Percentiles rank a stretch among this genome's conserved stretches.
Evolutionary conservation across 2,329 filamentous ascomycete genomes (phyloP).

Genomic region (Apiospora kogelbergensis): DNA sequence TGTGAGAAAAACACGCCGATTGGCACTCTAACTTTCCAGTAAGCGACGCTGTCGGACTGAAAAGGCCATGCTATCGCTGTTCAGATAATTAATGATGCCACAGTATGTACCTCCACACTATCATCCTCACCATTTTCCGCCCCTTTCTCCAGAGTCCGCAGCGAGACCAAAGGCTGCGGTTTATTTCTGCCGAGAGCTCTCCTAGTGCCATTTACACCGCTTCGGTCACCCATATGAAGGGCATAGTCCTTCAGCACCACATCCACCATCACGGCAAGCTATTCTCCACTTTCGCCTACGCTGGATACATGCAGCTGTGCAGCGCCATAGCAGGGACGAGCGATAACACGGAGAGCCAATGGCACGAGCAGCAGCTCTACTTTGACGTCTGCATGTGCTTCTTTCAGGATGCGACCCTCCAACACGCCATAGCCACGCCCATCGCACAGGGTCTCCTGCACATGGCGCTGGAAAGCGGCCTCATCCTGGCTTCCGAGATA

Average conservation of each 20-base stretch:
- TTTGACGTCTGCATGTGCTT: background rate
- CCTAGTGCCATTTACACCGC: background rate
- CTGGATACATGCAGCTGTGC: background rate
- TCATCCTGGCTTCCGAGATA: background rate
- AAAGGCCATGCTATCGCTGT: too few species aligned
- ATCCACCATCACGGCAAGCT: background rate
- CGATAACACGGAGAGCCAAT: background rate
- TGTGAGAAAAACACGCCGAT: background rate
- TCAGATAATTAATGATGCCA: background rate
- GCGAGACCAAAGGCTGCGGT: background rate
- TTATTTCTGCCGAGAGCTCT: background rate
- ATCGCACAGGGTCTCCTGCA: background rate
- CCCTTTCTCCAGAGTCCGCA: background rate
- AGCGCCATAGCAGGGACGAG: background rate
- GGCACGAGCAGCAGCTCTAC: background rate
- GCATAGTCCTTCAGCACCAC: background rate
- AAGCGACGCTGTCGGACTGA: too few species aligned
- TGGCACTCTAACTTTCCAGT: background rate
- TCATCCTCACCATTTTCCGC: background rate
- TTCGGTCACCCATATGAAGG: constrained; percentile 5
- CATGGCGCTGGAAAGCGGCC: background rate
- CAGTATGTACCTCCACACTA: background rate
- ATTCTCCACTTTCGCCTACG: background rate
- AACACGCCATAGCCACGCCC: background rate
- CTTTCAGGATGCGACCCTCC: background rate